Evolutionary conservation across 345 rosid genomes (phyloP), one percentile per base, ranked within the genome.

Genomic region (Aquilaria yunnanensis): DNA sequence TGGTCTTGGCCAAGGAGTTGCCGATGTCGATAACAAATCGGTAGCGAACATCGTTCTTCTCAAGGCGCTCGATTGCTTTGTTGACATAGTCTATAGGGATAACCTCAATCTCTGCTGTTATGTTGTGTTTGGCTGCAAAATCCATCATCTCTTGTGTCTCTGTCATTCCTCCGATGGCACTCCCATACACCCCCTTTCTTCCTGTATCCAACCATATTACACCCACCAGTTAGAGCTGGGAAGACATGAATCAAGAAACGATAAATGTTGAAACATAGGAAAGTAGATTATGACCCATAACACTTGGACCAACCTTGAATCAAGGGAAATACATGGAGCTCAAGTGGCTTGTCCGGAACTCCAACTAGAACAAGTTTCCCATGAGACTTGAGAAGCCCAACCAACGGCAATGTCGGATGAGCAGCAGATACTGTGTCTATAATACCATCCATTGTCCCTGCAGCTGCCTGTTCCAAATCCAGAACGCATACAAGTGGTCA

Each of bases 111-210:
- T 85, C 82, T 5, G 91, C 75, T 5, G 56, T 63, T 46, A 85
- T 60, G 43, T 67, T 59, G 61, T 85, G 83, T 45, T 77, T 72
- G 2, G 79, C 88, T 3, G 86, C 84, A 51, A 85, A 63, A 56
- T 85, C 71, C 0, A 82, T 3, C 88, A 77, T 82, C 63, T 82
- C 87, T 60, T 80, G 85, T 12, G 82, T 82, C 70, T 85, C 90
- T 30, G 78, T 71, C 68, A 83, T 66, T 32, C 88, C 86, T 54
- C 88, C 91, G 14, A 73, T 46, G 51, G 51, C 32, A 41, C 81
- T 80, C 1, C 86, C 91, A 8, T 47, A 76, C 2, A 80, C 68
- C 32, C 57, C 66, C 58, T 83, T 85, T 74, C 81, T 64, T 65
- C 79, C 85, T 85, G 53, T 37, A 37, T 37, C 43, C 58, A 47